Base-by-base conservation (phyloP, 1,284 basidiomycete genomes). In the Neolentinus lepideus region DNA sequence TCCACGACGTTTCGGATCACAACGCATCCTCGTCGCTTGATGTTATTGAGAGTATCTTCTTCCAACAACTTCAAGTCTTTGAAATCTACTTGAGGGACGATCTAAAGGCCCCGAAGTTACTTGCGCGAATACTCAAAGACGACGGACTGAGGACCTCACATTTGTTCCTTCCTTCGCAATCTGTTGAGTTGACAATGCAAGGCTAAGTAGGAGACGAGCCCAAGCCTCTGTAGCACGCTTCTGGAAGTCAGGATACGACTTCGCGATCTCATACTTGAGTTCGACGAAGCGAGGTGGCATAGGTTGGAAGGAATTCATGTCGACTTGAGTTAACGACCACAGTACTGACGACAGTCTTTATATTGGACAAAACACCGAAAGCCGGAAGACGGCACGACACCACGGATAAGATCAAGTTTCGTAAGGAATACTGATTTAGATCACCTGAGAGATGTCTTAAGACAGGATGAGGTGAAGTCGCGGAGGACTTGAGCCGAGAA, bases 1-100 rank as follows among this genome's bases (percentile, higher is more conserved):
- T 81, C 75, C 1, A 88, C 83, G 1, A 88, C 77, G 59, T 81
- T 77, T 45, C 70, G 75, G 56, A 88, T 82, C n/a, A 88, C 76
- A 24, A 87, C 75, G 27, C 76, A 76, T 9, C 85, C 85, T 56
- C 74, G 74, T 47, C 77, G 70, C 61, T 75, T 81, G 59, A 88
- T 82, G 52, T 67, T 69, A 2, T 75, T 72, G 4, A 84, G 59
- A 51, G 79, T 70, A 27, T 80, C 76, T 0, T 65, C 56, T 24
- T 71, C 70, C 54, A 88, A 68, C 26, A 66, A 77, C 2, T 71
- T 63, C 21, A 88, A 66, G 48, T 85, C 78, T 1, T 71, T 62
- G 64, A 85, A 85, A 9, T 77, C 70, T 47, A 86, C 77, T 67
- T 84, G 79, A 0, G 85, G 84, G 45, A 88, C 69, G 51, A 65